Percentiles rank a stretch among this genome's conserved stretches.
Conservation (phyloP, 345 rosid species). For the Lenwebbia sp. region DNA sequence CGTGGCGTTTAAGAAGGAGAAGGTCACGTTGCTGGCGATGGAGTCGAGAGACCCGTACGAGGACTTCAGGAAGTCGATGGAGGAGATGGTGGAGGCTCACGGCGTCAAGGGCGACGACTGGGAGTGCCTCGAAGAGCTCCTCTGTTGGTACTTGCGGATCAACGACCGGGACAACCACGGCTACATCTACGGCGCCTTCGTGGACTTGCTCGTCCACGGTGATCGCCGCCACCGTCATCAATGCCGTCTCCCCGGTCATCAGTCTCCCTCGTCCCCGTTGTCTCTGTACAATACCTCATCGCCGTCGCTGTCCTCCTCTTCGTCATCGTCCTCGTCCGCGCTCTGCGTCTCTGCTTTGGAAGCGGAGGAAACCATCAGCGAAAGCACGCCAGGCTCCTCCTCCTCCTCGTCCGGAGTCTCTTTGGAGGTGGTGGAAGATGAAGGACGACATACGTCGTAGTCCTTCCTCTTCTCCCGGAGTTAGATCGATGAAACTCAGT, state of each 20-base stretch:
- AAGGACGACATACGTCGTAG: neutral
- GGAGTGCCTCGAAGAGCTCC: slow-evolving; percentile 61
- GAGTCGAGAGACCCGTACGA: slow-evolving; percentile 63
- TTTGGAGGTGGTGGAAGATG: neutral
- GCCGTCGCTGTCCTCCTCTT: slow-evolving; percentile 20
- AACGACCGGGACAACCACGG: slow-evolving; percentile 61
- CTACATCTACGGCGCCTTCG: slow-evolving; percentile 66
- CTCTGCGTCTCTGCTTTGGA: slow-evolving; percentile 24
- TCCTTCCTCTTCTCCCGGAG: neutral
- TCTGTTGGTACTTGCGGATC: slow-evolving; percentile 53
- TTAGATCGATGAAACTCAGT: neutral
- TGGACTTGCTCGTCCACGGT: slow-evolving; percentile 51
- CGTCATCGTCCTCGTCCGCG: slow-evolving; percentile 35
- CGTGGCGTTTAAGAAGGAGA: slow-evolving; percentile 34
- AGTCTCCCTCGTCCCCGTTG: slow-evolving; percentile 50
- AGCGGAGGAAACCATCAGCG: slow-evolving; percentile 4
- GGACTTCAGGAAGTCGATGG: slow-evolving; percentile 87
- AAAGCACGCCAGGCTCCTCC: neutral
- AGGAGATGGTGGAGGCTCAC: slow-evolving; percentile 83
- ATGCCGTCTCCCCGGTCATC: slow-evolving; percentile 16
- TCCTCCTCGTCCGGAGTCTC: neutral
- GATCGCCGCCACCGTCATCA: neutral
- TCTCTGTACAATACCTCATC: slow-evolving; percentile 34
- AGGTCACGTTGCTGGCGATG: slow-evolving; percentile 38
- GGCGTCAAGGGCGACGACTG: slow-evolving; percentile 35